Evolutionary conservation across 2,329 filamentous ascomycete species (phyloP), one percentile per base, ranked within the genome.

Genomic region (Pseudocercospora fuligena): DNA sequence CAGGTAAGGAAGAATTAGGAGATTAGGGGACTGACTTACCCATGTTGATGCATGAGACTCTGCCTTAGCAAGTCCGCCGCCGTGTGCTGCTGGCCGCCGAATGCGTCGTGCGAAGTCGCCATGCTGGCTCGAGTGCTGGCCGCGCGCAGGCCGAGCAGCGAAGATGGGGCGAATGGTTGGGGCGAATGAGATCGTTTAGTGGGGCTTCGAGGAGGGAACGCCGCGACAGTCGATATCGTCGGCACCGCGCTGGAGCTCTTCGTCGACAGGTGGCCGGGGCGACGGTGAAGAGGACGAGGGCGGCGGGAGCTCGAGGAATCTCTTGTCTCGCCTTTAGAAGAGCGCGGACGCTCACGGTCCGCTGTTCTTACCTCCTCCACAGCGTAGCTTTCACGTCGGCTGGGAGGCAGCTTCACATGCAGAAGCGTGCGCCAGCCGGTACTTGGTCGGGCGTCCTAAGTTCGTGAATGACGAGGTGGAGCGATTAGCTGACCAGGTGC

Each of bases 21-120:
- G 68, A 69, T 53, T 51, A 61, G 66, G 61, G 19, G 43, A 67
- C 43, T 25, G 40, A 64, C 69, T 72, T 83, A 88, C 86, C 83
- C 85, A 75, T 85, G 56, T 58, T 58, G 56, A 25, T 58, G 85
- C 76, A 84, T 78, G 78, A 86, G 83, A 66, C 85, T 82, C 78
- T 88, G 87, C 74, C 86, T 83, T 74, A 87, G 79, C 77, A 87
- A 78, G 73, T 88, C 86, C 60, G 84, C 83, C 63, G 87, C 85
- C 66, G 81, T 82, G 73, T 83, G 80, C 73, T 78, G 72, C 56
- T 58, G 56, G 56, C 31, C 56, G 61, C 65, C 66, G 46, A 67
- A 65, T 16, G 59, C 65, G 65, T 63, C 60, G 56, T 63, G 61
- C 27, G 69, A 58, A 59, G 64, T 83, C 85, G 72, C 81, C 78